phyloP scores from a whole-genome alignment of 768 basidiomycete species.

The Boletus pseudopeckii region DNA sequence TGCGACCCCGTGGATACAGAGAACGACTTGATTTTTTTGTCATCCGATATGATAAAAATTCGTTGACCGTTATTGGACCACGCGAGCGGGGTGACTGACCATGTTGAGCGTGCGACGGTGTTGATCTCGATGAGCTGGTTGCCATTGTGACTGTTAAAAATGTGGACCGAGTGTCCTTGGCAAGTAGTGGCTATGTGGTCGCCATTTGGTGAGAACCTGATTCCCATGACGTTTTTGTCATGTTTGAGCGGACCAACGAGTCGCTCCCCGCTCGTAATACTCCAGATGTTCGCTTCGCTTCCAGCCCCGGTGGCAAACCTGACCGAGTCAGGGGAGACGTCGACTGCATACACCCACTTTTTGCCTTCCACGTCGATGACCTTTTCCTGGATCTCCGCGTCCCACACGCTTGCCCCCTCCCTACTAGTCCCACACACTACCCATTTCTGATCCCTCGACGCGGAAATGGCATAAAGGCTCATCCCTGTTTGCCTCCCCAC shows the following conservation, averaged over 20 bases:
- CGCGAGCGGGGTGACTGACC: background rate
- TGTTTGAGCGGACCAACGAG: background rate
- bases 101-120: too few species aligned
- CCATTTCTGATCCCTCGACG: background rate
- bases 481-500: background rate
- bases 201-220: background rate
- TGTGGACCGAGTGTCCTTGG: background rate
- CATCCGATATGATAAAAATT: background rate
- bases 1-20: background rate
- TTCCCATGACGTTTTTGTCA: accelerated
- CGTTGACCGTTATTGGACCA: background rate
- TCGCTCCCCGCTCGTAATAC: background rate
- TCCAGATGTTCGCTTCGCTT: background rate
- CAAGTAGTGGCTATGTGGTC: too few species aligned
- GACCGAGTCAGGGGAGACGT: background rate
- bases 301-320: background rate
- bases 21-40: background rate
- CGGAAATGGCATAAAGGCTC: background rate
- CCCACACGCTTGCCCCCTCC: background rate
- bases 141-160: background rate
- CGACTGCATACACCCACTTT: background rate
- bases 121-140: background rate
- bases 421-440: background rate
- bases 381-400: background rate
- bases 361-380: background rate